These are phyloP conservation scores for Candida golubevii DNA, from an alignment of 805 yeast genomes.

Conservation along the genomic window DNA sequence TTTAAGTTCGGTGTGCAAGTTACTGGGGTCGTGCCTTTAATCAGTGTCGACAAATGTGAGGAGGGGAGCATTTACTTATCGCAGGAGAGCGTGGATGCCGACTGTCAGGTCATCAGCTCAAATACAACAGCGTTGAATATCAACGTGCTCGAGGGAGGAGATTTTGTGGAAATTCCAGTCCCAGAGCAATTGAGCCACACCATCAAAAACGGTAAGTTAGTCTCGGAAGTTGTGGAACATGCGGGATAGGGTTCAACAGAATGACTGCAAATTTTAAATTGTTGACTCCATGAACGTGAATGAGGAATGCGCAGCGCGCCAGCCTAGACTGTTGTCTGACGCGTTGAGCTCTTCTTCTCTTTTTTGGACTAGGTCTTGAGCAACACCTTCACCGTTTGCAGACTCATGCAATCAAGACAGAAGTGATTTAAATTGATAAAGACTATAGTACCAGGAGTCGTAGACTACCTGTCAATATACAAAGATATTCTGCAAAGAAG, in stretches of 20 bases:
- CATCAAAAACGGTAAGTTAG: constrained; percentile 56
- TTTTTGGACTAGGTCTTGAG: not conserved
- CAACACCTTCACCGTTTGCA: no score
- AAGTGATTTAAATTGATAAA: no score
- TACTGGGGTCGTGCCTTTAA: constrained; percentile 74
- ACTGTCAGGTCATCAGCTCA: constrained; percentile 66
- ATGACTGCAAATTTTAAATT: not conserved
- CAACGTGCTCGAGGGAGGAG: constrained; percentile 74
- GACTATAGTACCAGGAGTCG: no score
- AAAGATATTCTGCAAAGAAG: no score
- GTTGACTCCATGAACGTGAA: not conserved
- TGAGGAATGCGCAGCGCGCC: constrained; percentile 2
- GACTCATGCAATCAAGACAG: no score
- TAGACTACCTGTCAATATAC: no score
- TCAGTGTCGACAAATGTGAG: constrained; percentile 84
- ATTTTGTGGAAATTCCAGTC: constrained; percentile 73
- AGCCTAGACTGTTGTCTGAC: not conserved
- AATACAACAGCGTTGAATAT: constrained; percentile 82
- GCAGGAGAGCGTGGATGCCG: constrained; percentile 64
- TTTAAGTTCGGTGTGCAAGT: constrained; percentile 80
- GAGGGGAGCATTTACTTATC: constrained; percentile 79
- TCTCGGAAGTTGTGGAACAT: constrained; percentile 75
- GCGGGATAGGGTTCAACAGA: constrained; percentile 45
- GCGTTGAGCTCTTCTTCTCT: not conserved
- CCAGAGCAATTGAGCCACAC: constrained; percentile 91